Base-by-base conservation (phyloP, 2,329 filamentous ascomycete species). In the Cordyceps tenuipes region DNA sequence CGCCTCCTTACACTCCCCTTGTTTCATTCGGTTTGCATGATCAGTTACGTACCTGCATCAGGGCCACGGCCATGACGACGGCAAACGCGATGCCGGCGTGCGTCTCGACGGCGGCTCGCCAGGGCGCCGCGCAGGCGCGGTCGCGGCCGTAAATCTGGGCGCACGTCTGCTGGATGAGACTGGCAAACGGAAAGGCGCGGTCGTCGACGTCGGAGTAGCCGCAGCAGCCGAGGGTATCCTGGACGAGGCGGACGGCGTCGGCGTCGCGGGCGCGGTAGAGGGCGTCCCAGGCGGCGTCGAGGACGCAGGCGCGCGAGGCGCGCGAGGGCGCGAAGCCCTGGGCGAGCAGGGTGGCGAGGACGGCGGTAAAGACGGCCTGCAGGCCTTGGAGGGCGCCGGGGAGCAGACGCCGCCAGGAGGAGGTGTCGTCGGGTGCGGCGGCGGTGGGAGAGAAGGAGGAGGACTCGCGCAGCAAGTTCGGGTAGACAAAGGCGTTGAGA, bases 211-310 rank as follows among this genome's bases (percentile, higher is more conserved):
- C 79, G 59, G 77, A 77, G 39, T 89, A 75, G 0, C 88, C 88
- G 64, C 88, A 91, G 73, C 88, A 91, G 8, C 79, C 68, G 36
- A 89, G 79, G 0, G 78, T 70, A 67, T 90, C 84, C 66, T 91
- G 88, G 55, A 91, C 86, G 2, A 72, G 70, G 47, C 77, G 74
- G 60, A 90, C 80, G 2, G 76, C 70, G 0, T 65, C 63, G 0
- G 63, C 76, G 59, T 88, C 75, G 62, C 85, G 82, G 0, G 66
- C 64, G 0, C 64, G 69, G 65, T 77, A 89, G 61, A 89, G 67
- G 3, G 61, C 63, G 64, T 76, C 72, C 87, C 87, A 90, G 44
- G 69, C 70, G 3, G 73, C 73, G 9, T 82, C 74, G n/a, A 90
- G 70, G 1, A 75, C 72, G 68, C 87, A 89, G n/a, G 75, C 65